Percentiles rank a stretch among this genome's conserved stretches.
These are phyloP conservation scores for Dillenia turbinata DNA, from an alignment of 164 flowering plant genomes.

Conservation along the genomic window DNA sequence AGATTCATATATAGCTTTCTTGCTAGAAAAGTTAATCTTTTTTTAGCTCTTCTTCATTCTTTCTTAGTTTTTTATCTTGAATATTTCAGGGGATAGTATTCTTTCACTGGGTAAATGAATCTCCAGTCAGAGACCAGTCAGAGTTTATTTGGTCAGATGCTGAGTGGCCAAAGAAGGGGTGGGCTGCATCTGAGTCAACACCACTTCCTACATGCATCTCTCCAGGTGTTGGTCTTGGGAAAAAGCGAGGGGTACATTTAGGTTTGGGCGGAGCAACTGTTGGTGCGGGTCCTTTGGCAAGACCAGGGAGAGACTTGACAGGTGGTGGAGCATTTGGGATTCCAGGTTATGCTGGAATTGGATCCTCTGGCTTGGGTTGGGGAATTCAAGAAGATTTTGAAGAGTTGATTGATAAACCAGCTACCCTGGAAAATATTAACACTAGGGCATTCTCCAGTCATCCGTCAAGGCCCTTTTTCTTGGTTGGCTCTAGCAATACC, in stretches of 20 bases:
- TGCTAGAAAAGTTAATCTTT: too few species aligned
- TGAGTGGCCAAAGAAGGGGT: constrained; percentile 93
- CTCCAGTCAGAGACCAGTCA: constrained; percentile 26
- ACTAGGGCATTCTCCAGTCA: constrained; percentile 88
- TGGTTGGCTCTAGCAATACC: constrained; percentile 94
- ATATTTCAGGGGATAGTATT: constrained; percentile 71
- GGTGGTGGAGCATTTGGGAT: constrained; percentile 75
- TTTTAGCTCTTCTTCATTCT: too few species aligned
- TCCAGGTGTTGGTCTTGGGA: constrained; percentile 77
- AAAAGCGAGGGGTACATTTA: constrained; percentile 63
- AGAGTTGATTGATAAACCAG: constrained; percentile 74
- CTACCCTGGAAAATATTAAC: constrained; percentile 61
- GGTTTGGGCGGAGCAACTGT: constrained; percentile 84
- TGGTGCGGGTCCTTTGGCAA: constrained; percentile 49
- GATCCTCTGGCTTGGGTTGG: constrained; percentile 84
- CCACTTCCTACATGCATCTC: constrained; percentile 77
- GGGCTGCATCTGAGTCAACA: constrained; percentile 80
- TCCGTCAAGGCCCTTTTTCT: constrained; percentile 84
- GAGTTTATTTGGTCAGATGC: constrained; percentile 76
- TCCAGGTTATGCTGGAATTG: constrained; percentile 81
- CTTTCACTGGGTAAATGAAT: constrained; percentile 47
- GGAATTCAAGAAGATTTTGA: constrained; percentile 77
- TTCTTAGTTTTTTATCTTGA: too few species aligned
- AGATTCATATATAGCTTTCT: too few species aligned
- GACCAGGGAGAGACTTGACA: constrained; percentile 57